phyloP scores from a whole-genome alignment of 306 rosid genomes.

The Prunus davidiana region DNA sequence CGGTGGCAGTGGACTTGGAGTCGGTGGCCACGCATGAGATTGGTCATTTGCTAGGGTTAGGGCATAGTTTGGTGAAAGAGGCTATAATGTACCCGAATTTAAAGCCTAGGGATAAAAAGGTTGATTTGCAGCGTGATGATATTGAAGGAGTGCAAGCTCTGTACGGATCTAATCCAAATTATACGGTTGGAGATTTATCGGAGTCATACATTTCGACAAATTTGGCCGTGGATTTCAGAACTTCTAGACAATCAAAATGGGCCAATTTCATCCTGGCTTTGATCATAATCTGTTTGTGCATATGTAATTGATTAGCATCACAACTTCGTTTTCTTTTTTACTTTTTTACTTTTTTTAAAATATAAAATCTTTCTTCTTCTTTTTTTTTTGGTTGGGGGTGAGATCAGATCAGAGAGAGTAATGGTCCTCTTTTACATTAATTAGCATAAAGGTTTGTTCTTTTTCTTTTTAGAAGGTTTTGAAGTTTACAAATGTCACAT shows the following conservation, averaged over 20 bases:
- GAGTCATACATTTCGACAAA: slow-evolving; percentile 58
- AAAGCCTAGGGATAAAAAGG: slow-evolving; percentile 64
- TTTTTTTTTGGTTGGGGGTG: too few relatives aligned
- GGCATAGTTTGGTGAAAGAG: slow-evolving; percentile 59
- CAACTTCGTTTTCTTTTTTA: too few relatives aligned
- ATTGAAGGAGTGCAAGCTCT: slow-evolving; percentile 71
- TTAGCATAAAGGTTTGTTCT: too few relatives aligned
- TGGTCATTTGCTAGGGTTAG: slow-evolving; percentile 81
- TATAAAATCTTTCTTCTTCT: too few relatives aligned
- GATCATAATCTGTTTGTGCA: background rate
- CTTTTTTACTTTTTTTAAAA: too few relatives aligned
- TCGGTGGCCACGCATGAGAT: slow-evolving; percentile 87
- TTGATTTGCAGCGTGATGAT: slow-evolving; percentile 60
- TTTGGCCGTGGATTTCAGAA: slow-evolving; percentile 25
- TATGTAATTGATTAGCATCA: background rate
- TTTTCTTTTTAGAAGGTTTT: too few relatives aligned
- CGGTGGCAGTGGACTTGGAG: slow-evolving; percentile 73
- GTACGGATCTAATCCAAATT: slow-evolving; percentile 78
- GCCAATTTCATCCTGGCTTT: slow-evolving; percentile 3
- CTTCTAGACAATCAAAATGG: background rate
- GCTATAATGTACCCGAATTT: slow-evolving; percentile 84
- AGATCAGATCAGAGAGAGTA: too few relatives aligned
- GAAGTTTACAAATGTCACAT: too few relatives aligned
- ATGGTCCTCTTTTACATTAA: too few relatives aligned
- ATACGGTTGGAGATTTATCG: slow-evolving; percentile 30